Conservation (phyloP, 768 basidiomycete species). For the Boletus patriciae region DNA sequence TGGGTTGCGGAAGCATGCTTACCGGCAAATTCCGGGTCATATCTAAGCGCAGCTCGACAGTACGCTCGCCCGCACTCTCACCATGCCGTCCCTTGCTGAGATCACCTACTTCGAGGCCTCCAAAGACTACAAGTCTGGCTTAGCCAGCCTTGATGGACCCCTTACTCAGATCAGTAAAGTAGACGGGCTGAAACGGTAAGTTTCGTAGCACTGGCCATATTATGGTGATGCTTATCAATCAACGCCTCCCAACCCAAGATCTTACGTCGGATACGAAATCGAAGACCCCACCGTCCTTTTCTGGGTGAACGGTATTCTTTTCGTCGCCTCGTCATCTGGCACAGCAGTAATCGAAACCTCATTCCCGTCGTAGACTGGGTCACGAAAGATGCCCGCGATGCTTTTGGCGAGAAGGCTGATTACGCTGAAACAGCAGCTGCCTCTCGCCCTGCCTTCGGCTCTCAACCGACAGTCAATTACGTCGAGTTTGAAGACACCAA, state of each 20-base stretch:
- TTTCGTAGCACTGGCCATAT: neutral
- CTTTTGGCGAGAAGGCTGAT: conserved; percentile 10
- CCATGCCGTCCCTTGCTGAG: conserved; percentile 27
- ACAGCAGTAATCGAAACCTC: conserved; percentile 6
- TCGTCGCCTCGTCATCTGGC: neutral
- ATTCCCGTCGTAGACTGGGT: conserved; percentile 25
- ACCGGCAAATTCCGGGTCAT: conserved; percentile 8
- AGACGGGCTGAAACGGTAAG: conserved; percentile 23
- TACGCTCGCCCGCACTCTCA: neutral
- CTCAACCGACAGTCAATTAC: conserved; percentile 16
- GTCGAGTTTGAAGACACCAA: conserved; percentile 25
- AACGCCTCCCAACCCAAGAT: conserved; percentile 15
- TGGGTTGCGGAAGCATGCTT: neutral
- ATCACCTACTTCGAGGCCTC: conserved; percentile 30
- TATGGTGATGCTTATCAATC: conserved; percentile 3
- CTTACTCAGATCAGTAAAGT: conserved; percentile 10
- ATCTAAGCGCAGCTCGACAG: neutral
- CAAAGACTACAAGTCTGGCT: conserved; percentile 19
- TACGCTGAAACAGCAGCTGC: conserved; percentile 2
- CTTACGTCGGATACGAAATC: conserved; percentile 31
- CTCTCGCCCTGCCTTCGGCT: conserved; percentile 17
- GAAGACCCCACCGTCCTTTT: conserved; percentile 29
- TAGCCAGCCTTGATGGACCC: conserved; percentile 12
- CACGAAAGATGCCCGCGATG: conserved; percentile 20
- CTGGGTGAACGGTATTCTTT: conserved; percentile 24